Conservation (phyloP, 1,284 basidiomycete species). For the Exobasidium cylindrosporum region DNA sequence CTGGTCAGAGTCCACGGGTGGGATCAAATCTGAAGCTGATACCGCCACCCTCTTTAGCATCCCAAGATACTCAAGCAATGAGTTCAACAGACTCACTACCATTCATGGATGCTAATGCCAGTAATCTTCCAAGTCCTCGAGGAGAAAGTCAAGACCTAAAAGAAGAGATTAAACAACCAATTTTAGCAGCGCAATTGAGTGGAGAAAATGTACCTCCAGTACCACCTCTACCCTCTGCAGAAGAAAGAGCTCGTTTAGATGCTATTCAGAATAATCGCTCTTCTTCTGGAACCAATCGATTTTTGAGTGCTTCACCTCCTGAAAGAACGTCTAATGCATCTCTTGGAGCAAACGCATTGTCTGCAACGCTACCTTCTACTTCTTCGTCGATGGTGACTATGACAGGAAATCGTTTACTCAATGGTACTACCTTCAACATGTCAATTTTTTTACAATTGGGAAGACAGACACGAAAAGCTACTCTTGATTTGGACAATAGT, state of each 20-base stretch:
- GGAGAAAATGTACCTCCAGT: constrained; percentile 13
- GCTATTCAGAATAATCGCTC: constrained; percentile 13
- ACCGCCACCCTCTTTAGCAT: not conserved
- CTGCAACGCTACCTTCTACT: not conserved
- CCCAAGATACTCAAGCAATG: constrained; percentile 14
- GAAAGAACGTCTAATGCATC: not conserved
- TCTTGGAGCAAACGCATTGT: not conserved
- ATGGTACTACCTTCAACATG: not conserved
- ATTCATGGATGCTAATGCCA: constrained; percentile 25
- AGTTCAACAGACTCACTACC: constrained; percentile 40
- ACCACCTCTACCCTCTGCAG: constrained; percentile 15
- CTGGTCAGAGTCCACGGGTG: not conserved
- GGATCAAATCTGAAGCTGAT: not conserved
- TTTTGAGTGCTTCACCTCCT: not conserved
- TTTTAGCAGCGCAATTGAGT: constrained; percentile 1
- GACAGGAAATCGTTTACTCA: not conserved
- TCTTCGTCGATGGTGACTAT: not conserved
- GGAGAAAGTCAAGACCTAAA: not conserved
- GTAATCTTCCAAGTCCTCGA: not conserved
- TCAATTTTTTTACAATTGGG: constrained; percentile 83
- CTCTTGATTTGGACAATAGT: constrained; percentile 61
- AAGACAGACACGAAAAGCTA: constrained; percentile 83
- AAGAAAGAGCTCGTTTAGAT: constrained; percentile 14
- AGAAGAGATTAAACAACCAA: constrained; percentile 4
- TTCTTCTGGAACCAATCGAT: not conserved